Evolutionary conservation across 169 alveolate genomes (phyloP), one percentile per base, ranked within the genome.

Genomic region (Plasmodium falciparum): DNA sequence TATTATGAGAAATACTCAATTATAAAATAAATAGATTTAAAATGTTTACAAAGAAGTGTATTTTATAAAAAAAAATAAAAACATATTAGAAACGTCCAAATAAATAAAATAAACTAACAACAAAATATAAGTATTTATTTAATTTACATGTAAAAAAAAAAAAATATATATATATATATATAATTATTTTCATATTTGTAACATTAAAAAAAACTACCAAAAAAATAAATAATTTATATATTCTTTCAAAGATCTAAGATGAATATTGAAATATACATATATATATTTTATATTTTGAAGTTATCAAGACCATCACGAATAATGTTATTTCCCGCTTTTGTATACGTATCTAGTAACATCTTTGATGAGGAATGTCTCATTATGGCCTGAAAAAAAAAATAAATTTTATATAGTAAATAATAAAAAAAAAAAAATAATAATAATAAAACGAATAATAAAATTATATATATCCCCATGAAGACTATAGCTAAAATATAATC

Each of bases 361-460:
- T 93, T 93, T 15, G 93, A 88, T 43, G 94, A 90, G 26, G 95
- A 91, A 71, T 93, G 95, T 8, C 95, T 33, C 95, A 93, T 93
- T 56, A 93, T 93, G 24, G 95, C 95, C 95, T 93, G 90, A 7
- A 89, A 54, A 69, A 15, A 52, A 74, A 61, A 0, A 43, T 29
- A 1, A 54, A 54, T 9, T 54, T 54, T 54, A 54, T 54, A 6
- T 54, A n/a, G 43, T 29, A 29, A n/a, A n/a, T n/a, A 29, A 29
- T 29, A 29, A 29, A 29, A 29, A 29, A 29, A 29, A 29, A 29
- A 29, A 29, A 29, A 29, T 2, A 29, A 29, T 29, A 4, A 2
- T 29, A 29, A 29, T 29, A 29, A 29, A 33, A 33, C 4, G 6
- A 33, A 33, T 33, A 52, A 52, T 13, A 17, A 52, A n/a, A 52